These are phyloP conservation scores for Tetrahymena elliotti DNA, from an alignment of 73 alveolate genomes.

Conservation along the genomic window DNA sequence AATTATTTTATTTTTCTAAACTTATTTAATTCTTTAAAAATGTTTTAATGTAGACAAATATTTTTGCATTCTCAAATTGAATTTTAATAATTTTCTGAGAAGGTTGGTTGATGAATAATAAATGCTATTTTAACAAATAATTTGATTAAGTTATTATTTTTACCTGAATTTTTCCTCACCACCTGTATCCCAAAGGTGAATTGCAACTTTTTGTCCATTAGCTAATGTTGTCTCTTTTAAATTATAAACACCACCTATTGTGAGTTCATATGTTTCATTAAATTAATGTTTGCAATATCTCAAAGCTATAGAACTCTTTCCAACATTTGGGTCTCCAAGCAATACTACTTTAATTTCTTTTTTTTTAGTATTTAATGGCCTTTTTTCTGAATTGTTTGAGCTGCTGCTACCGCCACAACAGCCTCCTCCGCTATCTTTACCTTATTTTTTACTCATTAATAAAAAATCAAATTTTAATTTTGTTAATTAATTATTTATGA, in stretches of 20 bases:
- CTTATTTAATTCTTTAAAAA: too few relatives aligned
- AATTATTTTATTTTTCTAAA: not conserved
- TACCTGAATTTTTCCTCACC: slow-evolving; percentile 45
- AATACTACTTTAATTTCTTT: slow-evolving; percentile 34
- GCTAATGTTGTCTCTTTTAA: slow-evolving; percentile 12
- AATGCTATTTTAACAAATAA: too few relatives aligned
- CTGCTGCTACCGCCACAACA: not conserved
- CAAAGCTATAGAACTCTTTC: slow-evolving; percentile 35
- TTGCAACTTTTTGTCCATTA: slow-evolving; percentile 19
- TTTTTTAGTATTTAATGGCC: not conserved
- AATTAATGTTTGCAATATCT: slow-evolving; percentile 18
- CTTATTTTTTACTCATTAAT: not conserved
- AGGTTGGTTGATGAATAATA: not conserved
- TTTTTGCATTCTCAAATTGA: too few relatives aligned
- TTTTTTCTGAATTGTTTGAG: not conserved
- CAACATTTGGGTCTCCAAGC: slow-evolving; percentile 42
- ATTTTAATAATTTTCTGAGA: too few relatives aligned
- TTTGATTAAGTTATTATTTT: too few relatives aligned
- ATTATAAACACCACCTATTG: slow-evolving; percentile 32
- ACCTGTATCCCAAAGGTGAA: slow-evolving; percentile 56
- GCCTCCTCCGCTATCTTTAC: not conserved
- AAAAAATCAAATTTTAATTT: not conserved
- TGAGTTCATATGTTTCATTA: not conserved
- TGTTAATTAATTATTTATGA: not conserved
- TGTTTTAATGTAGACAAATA: too few relatives aligned